phyloP scores from a whole-genome alignment of 1,284 basidiomycete genomes.

The Sphaerobolus stellatus region DNA sequence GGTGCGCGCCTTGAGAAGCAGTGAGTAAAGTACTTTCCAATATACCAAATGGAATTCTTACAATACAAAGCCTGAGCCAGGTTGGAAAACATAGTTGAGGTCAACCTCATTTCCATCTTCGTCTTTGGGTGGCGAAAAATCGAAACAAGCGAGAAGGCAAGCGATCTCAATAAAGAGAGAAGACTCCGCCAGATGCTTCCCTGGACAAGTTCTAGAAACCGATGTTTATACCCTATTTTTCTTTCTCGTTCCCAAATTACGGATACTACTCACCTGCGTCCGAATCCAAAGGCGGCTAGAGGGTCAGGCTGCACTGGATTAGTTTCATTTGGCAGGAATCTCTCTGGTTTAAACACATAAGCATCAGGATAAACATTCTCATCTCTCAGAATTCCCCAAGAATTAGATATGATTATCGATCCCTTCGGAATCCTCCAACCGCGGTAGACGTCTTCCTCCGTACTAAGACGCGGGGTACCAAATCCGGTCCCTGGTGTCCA shows the following conservation, averaged over 20 bases:
- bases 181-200: not conserved
- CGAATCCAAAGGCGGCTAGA: slow-evolving; percentile 16
- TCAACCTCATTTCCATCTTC: slow-evolving; percentile 1
- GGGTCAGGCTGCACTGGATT: slow-evolving; percentile 40
- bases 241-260: not conserved
- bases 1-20: no score
- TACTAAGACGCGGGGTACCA: slow-evolving; percentile 28
- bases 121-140: slow-evolving; percentile 1
- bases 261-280: slow-evolving; percentile 14
- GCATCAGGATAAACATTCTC: slow-evolving; percentile 28
- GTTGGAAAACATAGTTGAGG: not conserved
- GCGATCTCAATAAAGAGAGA: slow-evolving; percentile 9
- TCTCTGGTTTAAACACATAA: slow-evolving; percentile 27
- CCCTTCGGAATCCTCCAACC: slow-evolving; percentile 30
- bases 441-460: slow-evolving; percentile 28
- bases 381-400: slow-evolving; percentile 35
- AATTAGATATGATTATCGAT: slow-evolving; percentile 26
- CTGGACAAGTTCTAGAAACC: slow-evolving; percentile 3
- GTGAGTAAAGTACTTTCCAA: no score
- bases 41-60: no score
- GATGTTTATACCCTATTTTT: not conserved
- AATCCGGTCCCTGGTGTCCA: slow-evolving; percentile 56
- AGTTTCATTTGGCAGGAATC: slow-evolving; percentile 22
- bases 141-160: slow-evolving; percentile 3
- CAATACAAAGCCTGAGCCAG: not conserved